phyloP scores from a whole-genome alignment of 2,329 filamentous ascomycete genomes.

The Domatiomyces globalis region DNA sequence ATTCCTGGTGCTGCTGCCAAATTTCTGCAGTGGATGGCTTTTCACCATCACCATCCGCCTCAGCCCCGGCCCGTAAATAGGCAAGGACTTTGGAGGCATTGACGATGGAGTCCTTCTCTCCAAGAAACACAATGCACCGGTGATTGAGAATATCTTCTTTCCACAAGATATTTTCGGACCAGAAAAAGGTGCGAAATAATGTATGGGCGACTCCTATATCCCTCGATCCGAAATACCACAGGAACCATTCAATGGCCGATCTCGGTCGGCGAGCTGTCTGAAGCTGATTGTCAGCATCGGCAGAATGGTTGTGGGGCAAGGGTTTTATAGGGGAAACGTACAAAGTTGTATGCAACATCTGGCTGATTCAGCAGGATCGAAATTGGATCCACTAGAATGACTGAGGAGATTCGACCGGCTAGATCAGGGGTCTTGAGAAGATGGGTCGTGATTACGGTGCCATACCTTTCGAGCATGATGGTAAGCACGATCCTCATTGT shows the following conservation, averaged over 20 bases:
- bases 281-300: constrained; percentile 1
- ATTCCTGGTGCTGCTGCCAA: not conserved
- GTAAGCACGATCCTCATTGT: not conserved
- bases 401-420: constrained; percentile 33
- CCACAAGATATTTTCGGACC: constrained; percentile 58
- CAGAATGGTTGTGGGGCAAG: too few species aligned
- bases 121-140: constrained; percentile 7
- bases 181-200: constrained; percentile 54
- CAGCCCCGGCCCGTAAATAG: constrained; percentile 3
- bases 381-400: constrained; percentile 46
- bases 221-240: constrained; percentile 56
- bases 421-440: constrained; percentile 40
- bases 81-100: constrained; percentile 3
- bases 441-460: constrained; percentile 49
- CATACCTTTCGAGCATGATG: constrained; percentile 32
- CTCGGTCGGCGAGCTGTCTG: constrained; percentile 33
- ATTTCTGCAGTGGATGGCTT: not conserved
- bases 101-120: constrained; percentile 9
- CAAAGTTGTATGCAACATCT: constrained; percentile 58
- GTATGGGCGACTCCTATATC: constrained; percentile 54
- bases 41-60: not conserved
- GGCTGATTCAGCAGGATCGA: constrained; percentile 55
- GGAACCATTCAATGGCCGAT: constrained; percentile 52
- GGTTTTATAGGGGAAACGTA: constrained; percentile 1
- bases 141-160: constrained; percentile 7